Evolutionary conservation across 345 rosid species (phyloP).

Genomic region (Eucalyptus fibrosa): DNA sequence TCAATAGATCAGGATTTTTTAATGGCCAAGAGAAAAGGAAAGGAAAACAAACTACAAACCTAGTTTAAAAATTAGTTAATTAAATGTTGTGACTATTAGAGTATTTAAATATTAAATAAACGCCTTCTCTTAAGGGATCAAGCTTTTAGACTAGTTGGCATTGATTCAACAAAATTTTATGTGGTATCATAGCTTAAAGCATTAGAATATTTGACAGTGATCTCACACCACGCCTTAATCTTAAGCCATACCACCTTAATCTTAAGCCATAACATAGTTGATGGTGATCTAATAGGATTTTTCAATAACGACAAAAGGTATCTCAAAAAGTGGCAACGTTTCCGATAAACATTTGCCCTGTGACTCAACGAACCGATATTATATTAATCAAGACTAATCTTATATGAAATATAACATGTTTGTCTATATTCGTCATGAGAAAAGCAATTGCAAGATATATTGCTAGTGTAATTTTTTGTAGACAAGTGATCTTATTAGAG

Average conservation of each 20-base stretch:
- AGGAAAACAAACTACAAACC: background rate
- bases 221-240: too few relatives aligned
- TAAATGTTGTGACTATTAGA: background rate
- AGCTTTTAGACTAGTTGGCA: too few relatives aligned
- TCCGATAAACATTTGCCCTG: background rate
- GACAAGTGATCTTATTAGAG: background rate
- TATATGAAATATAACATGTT: background rate
- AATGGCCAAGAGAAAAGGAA: background rate
- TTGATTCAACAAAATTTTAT: too few relatives aligned
- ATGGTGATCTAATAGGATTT: background rate
- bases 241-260: too few relatives aligned
- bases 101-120: too few relatives aligned
- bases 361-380: background rate
- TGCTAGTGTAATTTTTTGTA: background rate
- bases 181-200: background rate
- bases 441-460: background rate
- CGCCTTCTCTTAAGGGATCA: background rate
- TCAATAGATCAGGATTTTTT: too few relatives aligned
- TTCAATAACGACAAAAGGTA: background rate
- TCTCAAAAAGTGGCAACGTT: background rate
- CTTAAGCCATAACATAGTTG: background rate
- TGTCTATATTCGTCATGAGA: background rate
- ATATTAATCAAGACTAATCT: background rate
- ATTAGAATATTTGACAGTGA: too few relatives aligned
- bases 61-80: too few relatives aligned